Percentiles rank a stretch among this genome's conserved stretches.
These are phyloP conservation scores for Medicago arabica DNA, from an alignment of 306 rosid genomes.

Conservation along the genomic window DNA sequence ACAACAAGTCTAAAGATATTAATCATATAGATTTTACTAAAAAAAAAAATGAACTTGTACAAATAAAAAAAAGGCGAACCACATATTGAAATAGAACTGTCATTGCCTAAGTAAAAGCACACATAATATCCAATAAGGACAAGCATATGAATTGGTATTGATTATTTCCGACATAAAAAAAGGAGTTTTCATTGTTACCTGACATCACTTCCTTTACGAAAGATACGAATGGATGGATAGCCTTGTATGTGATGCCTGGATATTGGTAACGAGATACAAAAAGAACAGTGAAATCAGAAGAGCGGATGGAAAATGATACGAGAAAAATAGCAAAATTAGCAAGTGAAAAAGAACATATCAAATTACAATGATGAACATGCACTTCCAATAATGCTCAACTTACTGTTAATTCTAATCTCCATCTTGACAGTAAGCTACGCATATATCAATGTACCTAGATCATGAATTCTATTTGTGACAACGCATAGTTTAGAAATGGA, in stretches of 20 bases:
- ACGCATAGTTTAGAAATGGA: slow-evolving; percentile 6
- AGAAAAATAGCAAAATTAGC: slow-evolving; percentile 25
- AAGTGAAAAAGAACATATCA: slow-evolving; percentile 20
- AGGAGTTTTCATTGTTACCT: slow-evolving; percentile 56
- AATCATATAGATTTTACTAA: slow-evolving; percentile 28
- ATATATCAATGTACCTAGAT: slow-evolving; percentile 4
- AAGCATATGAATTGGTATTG: background rate
- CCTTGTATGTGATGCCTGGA: slow-evolving; percentile 98
- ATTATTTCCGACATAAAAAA: slow-evolving; percentile 12
- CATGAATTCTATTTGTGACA: slow-evolving; percentile 21
- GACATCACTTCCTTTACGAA: slow-evolving; percentile 93
- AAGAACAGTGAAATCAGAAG: slow-evolving; percentile 30
- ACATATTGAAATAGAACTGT: slow-evolving; percentile 20
- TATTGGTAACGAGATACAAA: slow-evolving; percentile 30
- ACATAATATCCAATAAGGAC: slow-evolving; percentile 5
- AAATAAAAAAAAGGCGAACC: slow-evolving; percentile 5
- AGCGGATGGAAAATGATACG: slow-evolving; percentile 26
- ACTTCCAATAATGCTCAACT: slow-evolving; percentile 37
- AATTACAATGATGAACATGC: slow-evolving; percentile 41
- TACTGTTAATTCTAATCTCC: slow-evolving; percentile 18
- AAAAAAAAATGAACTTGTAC: slow-evolving; percentile 3
- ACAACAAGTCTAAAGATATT: slow-evolving; percentile 12
- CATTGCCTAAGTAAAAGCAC: background rate
- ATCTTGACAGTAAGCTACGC: slow-evolving; percentile 27
- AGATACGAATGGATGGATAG: slow-evolving; percentile 97